Evolutionary conservation across 129 eudicot genomes (phyloP).

Genomic region (Helianthus annuus): DNA sequence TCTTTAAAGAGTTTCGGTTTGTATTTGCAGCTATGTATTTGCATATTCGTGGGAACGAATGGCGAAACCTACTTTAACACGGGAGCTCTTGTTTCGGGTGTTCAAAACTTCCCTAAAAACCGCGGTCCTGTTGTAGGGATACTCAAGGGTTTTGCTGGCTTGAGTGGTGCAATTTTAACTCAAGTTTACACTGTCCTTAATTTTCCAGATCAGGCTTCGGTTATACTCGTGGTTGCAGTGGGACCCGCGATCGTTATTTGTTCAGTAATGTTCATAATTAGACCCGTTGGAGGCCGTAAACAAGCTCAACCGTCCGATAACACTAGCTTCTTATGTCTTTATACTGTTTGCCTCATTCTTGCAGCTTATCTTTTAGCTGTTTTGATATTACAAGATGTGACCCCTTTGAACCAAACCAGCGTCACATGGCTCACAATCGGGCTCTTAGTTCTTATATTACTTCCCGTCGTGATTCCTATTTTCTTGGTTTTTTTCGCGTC

Average conservation of each 20-base stretch:
- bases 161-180: conserved; percentile 69
- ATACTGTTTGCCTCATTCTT: conserved; percentile 49
- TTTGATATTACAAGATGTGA: conserved; percentile 48
- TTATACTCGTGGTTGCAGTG: conserved; percentile 61
- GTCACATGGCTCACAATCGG: conserved; percentile 42
- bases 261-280: conserved; percentile 56
- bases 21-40: conserved; percentile 56
- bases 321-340: conserved; percentile 44
- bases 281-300: conserved; percentile 64
- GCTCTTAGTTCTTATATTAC: conserved; percentile 42
- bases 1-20: background rate
- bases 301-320: conserved; percentile 48
- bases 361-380: conserved; percentile 65
- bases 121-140: conserved; percentile 76
- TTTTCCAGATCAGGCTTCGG: conserved; percentile 47
- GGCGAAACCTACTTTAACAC: conserved; percentile 74
- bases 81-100: conserved; percentile 59
- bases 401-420: conserved; percentile 33
- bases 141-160: conserved; percentile 67
- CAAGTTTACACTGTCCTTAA: conserved; percentile 61
- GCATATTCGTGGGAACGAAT: conserved; percentile 66
- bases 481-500: conserved; percentile 35
- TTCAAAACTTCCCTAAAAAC: conserved; percentile 70
- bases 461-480: conserved; percentile 55
- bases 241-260: conserved; percentile 59